A percentile compares a stretch with the other conserved stretches of the same genome.
Evolutionary conservation across 345 rosid species (phyloP).

Genomic region (Salix exigua): DNA sequence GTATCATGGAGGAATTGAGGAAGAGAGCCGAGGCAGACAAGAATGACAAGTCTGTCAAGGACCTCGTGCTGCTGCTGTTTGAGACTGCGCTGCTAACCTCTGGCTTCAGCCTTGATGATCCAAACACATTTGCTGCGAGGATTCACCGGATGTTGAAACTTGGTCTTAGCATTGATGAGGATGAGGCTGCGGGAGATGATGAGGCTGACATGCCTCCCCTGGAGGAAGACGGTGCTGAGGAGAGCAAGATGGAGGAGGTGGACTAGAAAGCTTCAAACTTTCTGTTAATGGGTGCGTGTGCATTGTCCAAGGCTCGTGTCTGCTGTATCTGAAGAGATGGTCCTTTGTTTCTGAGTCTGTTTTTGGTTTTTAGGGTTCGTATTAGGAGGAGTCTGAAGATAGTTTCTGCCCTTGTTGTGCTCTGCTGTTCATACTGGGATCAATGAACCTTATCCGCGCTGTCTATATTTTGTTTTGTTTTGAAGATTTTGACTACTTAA

Average conservation of each 20-base stretch:
- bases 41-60: slow-evolving; percentile 83
- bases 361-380: too few species aligned
- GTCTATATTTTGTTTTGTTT: too few species aligned
- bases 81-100: slow-evolving; percentile 80
- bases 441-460: too few species aligned
- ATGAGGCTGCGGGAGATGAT: slow-evolving; percentile 45
- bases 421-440: too few species aligned
- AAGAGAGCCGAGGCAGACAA: slow-evolving; percentile 78
- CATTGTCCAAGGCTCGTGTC: too few species aligned
- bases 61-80: slow-evolving; percentile 64
- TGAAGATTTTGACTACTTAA: too few species aligned
- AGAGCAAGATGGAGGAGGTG: slow-evolving; percentile 94
- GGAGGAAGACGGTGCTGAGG: slow-evolving; percentile 80
- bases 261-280: slow-evolving; percentile 33
- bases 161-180: slow-evolving; percentile 82
- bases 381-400: too few species aligned
- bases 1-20: slow-evolving; percentile 84
- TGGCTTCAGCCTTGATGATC: slow-evolving; percentile 87
- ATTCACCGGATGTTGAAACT: slow-evolving; percentile 87
- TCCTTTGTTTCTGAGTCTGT: too few species aligned
- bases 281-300: too few species aligned
- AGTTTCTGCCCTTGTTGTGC: too few species aligned
- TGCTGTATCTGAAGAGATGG: too few species aligned
- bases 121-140: slow-evolving; percentile 70
- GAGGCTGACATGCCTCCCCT: slow-evolving; percentile 74